Evolutionary conservation across 2,329 filamentous ascomycete genomes (phyloP).

Genomic region (Aureobasidium sp.): DNA sequence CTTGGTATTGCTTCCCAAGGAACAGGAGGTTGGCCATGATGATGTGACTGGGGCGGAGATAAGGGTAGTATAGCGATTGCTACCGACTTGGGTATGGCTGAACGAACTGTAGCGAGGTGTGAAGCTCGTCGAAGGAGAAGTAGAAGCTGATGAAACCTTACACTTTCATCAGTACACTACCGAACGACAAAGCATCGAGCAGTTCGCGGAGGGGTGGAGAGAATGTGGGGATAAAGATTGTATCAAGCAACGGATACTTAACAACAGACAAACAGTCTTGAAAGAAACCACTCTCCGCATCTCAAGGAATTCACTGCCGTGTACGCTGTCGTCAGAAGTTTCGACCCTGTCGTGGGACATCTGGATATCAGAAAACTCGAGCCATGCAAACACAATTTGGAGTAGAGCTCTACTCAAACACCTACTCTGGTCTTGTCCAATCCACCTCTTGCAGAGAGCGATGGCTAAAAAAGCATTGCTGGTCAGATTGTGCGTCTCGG

Average conservation of each 20-base stretch:
- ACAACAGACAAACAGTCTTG: not conserved
- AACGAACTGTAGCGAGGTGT: not conserved
- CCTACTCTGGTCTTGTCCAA: too few species aligned
- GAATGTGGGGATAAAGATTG: not conserved
- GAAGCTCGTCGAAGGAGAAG: not conserved
- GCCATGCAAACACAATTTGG: not conserved
- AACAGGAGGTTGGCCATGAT: slow-evolving; percentile 47
- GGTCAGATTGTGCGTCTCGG: not conserved
- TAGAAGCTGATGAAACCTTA: not conserved
- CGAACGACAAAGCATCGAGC: not conserved
- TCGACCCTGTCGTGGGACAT: not conserved
- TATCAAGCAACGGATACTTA: not conserved
- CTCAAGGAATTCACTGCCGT: not conserved
- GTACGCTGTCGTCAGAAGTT: too few species aligned
- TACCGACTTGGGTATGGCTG: not conserved
- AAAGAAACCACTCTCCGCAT: not conserved
- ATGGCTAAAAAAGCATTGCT: not conserved
- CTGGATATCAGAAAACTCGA: not conserved
- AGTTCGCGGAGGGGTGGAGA: not conserved
- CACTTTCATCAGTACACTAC: not conserved
- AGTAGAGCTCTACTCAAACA: too few species aligned
- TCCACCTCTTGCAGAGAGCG: not conserved
- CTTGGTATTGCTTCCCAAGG: slow-evolving; percentile 42
- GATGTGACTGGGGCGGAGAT: not conserved
- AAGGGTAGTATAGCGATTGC: not conserved